phyloP scores from a whole-genome alignment of 2,329 filamentous ascomycete species.

The Fusarium tjaetaba region DNA sequence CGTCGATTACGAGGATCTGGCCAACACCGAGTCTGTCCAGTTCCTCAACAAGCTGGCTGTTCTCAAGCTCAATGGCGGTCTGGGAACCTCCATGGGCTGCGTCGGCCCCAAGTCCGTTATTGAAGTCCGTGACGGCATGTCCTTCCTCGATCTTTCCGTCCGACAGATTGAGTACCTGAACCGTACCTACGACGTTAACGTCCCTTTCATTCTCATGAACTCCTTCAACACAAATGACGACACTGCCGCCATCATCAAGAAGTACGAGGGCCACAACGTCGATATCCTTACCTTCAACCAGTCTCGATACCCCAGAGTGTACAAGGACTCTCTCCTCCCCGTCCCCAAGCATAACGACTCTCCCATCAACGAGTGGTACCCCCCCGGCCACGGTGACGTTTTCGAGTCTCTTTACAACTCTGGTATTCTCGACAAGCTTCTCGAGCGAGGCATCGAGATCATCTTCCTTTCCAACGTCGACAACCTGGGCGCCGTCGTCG shows the following conservation, averaged over 20 bases:
- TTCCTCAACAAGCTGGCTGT: constrained; percentile 98
- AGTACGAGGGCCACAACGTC: constrained; percentile 99
- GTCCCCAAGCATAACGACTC: constrained; percentile 91
- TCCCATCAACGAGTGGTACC: constrained; percentile 96
- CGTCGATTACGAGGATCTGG: constrained; percentile 90
- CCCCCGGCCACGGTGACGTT: constrained; percentile 98
- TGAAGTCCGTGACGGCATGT: constrained; percentile 99
- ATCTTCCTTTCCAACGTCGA: constrained; percentile 99
- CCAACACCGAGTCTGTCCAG: constrained; percentile 88
- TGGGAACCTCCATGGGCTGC: constrained; percentile 99
- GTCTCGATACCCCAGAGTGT: constrained; percentile 95
- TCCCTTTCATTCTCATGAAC: constrained; percentile 99
- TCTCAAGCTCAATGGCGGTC: constrained; percentile 98
- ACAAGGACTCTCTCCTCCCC: constrained; percentile 97
- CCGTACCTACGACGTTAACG: constrained; percentile 96
- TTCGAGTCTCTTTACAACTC: constrained; percentile 99
- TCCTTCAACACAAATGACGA: constrained; percentile 99
- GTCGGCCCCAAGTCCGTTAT: constrained; percentile 99
- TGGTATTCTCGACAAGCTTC: constrained; percentile 94
- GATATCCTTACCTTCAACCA: constrained; percentile 99
- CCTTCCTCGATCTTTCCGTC: constrained; percentile 97
- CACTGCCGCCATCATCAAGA: constrained; percentile 99
- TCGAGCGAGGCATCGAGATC: constrained; percentile 94
- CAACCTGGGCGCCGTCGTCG: constrained; percentile 97
- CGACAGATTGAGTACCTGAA: constrained; percentile 99